phyloP scores from a whole-genome alignment of 495 filamentous ascomycete genomes.

The Niebla homalea region DNA sequence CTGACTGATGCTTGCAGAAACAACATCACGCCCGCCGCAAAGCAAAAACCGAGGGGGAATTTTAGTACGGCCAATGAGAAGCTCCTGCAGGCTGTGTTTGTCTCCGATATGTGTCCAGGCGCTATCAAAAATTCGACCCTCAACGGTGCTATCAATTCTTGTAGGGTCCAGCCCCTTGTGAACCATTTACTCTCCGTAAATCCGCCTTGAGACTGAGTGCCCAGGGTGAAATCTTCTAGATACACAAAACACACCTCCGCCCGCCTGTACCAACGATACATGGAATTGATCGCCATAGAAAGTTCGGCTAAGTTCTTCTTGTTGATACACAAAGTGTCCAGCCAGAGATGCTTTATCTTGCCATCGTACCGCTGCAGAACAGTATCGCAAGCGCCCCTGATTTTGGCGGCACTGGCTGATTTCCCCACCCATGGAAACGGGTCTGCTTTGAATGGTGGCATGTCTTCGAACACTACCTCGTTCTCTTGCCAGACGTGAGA shows the following conservation, averaged over 20 bases:
- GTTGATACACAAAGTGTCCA: constrained; percentile 16
- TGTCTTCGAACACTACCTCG: too few relatives aligned
- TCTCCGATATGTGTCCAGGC: background rate
- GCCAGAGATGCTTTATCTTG: constrained; percentile 3
- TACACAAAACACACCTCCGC: background rate
- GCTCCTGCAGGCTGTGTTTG: background rate
- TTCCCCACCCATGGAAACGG: too few relatives aligned
- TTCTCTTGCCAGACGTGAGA: too few relatives aligned
- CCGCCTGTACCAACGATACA: constrained; percentile 6
- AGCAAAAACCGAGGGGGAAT: too few relatives aligned
- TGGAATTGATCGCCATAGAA: constrained; percentile 7
- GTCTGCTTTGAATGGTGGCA: too few relatives aligned
- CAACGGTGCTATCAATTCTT: constrained; percentile 6
- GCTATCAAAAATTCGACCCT: constrained; percentile 1
- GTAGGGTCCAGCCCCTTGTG: constrained; percentile 4
- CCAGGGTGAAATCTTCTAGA: background rate
- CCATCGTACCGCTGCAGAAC: too few relatives aligned
- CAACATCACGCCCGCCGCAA: too few relatives aligned
- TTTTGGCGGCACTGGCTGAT: too few relatives aligned
- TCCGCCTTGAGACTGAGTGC: too few relatives aligned
- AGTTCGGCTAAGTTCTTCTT: constrained; percentile 7
- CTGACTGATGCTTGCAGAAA: constrained; percentile 3
- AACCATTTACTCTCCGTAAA: constrained; percentile 6
- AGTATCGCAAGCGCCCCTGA: too few relatives aligned
- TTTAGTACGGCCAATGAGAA: background rate